Evolutionary conservation across 2,329 filamentous ascomycete species (phyloP).

Genomic region (Diaporthe sp.): DNA sequence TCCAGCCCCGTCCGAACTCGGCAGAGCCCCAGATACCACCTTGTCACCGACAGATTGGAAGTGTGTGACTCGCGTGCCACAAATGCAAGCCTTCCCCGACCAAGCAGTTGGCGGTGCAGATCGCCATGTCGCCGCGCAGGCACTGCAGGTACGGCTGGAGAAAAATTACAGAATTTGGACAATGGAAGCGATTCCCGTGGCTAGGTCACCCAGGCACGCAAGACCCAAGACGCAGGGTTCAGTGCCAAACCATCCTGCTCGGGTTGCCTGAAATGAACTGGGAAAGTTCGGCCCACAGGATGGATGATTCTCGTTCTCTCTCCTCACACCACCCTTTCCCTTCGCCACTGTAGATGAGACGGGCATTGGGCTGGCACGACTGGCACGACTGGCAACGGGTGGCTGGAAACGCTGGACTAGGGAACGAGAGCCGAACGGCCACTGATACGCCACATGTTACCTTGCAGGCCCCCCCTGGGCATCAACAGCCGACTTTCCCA

Average conservation of each 20-base stretch:
- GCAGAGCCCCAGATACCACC: not conserved
- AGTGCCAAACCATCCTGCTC: not conserved
- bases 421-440: slow-evolving; percentile 3
- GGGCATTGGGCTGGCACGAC: not conserved
- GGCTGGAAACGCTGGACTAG: slow-evolving; percentile 8
- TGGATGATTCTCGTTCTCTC: not conserved
- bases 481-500: not conserved
- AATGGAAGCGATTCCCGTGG: not conserved
- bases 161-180: not conserved
- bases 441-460: too few relatives aligned
- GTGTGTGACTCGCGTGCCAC: slow-evolving; percentile 26
- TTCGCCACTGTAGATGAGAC: slow-evolving; percentile 4
- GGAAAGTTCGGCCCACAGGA: not conserved
- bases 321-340: not conserved
- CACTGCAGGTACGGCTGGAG: not conserved
- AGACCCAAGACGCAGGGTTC: not conserved
- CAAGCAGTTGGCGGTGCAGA: slow-evolving; percentile 5
- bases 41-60: slow-evolving; percentile 19
- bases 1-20: slow-evolving; percentile 18
- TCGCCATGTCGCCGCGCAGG: not conserved
- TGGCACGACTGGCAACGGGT: not conserved
- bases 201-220: not conserved
- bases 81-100: slow-evolving; percentile 14
- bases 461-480: not conserved
- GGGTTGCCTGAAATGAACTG: slow-evolving; percentile 21